Percentiles rank a stretch among this genome's conserved stretches.
These are phyloP conservation scores for Fraxinus pennsylvanica DNA, from an alignment of 257 asterid species.

Conservation along the genomic window DNA sequence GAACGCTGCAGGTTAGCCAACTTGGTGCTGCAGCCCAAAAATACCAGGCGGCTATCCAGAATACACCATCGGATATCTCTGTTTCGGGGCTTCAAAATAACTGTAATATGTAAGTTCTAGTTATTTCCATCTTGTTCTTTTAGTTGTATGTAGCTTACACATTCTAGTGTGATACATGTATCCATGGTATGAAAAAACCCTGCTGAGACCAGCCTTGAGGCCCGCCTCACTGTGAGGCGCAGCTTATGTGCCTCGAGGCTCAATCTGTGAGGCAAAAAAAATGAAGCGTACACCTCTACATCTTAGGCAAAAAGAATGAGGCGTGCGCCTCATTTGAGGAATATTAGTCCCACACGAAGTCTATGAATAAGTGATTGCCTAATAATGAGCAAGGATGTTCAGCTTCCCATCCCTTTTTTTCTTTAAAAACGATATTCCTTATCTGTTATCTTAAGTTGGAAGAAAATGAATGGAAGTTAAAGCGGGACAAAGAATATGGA, in stretches of 20 bases:
- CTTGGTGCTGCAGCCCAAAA: slow-evolving; percentile 27
- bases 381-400: background rate
- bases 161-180: background rate
- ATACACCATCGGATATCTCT: slow-evolving; percentile 10
- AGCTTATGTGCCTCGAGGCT: too few relatives aligned
- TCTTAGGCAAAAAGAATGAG: too few relatives aligned
- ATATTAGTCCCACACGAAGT: background rate
- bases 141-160: background rate
- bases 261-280: too few relatives aligned
- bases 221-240: too few relatives aligned
- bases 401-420: background rate
- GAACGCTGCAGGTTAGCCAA: slow-evolving; percentile 18
- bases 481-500: background rate
- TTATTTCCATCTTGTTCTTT: background rate
- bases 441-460: background rate
- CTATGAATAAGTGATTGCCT: background rate
- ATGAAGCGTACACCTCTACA: too few relatives aligned
- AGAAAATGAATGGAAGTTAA: background rate
- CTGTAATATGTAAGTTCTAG: slow-evolving; percentile 24
- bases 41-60: slow-evolving; percentile 20
- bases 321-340: too few relatives aligned
- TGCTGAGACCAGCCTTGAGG: too few relatives aligned
- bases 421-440: background rate
- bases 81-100: slow-evolving; percentile 5
- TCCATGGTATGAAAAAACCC: too few relatives aligned